Percentiles rank a stretch among this genome's conserved stretches.
Evolutionary conservation across 2,329 filamentous ascomycete genomes (phyloP).

Genomic region (Trichoderma guizhouense): DNA sequence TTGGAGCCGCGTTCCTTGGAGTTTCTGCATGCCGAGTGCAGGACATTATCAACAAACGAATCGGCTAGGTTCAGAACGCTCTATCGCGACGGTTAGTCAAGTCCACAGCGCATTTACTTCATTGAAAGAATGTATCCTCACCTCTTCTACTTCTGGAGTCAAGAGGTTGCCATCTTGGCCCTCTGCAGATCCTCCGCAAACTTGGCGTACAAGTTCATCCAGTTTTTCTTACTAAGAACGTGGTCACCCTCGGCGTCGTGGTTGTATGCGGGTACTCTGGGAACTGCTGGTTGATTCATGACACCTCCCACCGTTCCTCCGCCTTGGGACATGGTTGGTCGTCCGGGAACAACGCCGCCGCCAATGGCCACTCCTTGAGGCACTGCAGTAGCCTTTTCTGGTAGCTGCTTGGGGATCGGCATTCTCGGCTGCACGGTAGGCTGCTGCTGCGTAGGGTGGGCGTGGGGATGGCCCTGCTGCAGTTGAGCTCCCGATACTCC

Average conservation of each 20-base stretch:
- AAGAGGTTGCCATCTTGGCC: conserved; percentile 72
- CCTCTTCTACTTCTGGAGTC: conserved; percentile 93
- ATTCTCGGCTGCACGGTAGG: conserved; percentile 59
- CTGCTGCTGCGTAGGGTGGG: conserved; percentile 34
- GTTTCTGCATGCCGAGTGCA: conserved; percentile 81
- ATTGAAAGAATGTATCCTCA: conserved; percentile 41
- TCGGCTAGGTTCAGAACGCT: conserved; percentile 86
- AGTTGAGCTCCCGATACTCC: conserved; percentile 32
- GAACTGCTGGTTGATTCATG: conserved; percentile 81
- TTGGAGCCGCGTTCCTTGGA: conserved; percentile 91
- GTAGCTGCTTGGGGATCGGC: conserved; percentile 77
- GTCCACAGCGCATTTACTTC: background rate
- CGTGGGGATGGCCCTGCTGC: conserved; percentile 24
- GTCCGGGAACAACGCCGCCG: conserved; percentile 58
- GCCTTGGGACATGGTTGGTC: conserved; percentile 82
- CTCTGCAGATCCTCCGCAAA: conserved; percentile 75
- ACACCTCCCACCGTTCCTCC: conserved; percentile 74
- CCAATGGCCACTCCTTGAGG: conserved; percentile 71
- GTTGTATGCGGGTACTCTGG: conserved; percentile 77
- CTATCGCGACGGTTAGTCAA: conserved; percentile 43
- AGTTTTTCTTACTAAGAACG: conserved; percentile 97
- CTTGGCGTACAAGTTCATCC: conserved; percentile 89
- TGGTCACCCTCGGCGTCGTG: conserved; percentile 90
- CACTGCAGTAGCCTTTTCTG: conserved; percentile 61
- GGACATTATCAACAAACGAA: conserved; percentile 89